These are phyloP conservation scores for Arthroderma sp. DNA, from an alignment of 2,329 filamentous ascomycete genomes.

Conservation along the genomic window DNA sequence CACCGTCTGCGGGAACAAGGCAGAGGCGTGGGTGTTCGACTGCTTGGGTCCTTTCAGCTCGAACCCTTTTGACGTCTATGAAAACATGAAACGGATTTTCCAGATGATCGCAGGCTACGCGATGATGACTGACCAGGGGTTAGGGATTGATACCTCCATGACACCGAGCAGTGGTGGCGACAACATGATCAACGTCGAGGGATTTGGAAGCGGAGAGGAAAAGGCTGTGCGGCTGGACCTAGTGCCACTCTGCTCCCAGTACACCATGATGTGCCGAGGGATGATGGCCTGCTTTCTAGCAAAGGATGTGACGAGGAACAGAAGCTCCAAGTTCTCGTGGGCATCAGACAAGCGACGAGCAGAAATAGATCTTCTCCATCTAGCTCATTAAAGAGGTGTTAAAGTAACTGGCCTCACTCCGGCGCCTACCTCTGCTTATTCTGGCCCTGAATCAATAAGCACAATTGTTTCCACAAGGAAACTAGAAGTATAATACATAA, in stretches of 20 bases:
- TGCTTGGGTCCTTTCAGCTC: slow-evolving; percentile 21
- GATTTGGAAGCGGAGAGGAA: neutral
- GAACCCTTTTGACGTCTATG: slow-evolving; percentile 16
- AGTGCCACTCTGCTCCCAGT: slow-evolving; percentile 1
- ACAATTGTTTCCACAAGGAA: no score
- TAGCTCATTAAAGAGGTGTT: slow-evolving; percentile 14
- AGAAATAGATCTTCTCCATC: slow-evolving; percentile 17
- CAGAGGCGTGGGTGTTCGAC: slow-evolving; percentile 24
- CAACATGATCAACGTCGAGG: neutral
- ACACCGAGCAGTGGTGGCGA: slow-evolving; percentile 6
- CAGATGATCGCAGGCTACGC: slow-evolving; percentile 15
- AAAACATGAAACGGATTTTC: slow-evolving; percentile 4
- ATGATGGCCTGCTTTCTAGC: slow-evolving; percentile 15
- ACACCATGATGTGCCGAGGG: slow-evolving; percentile 13
- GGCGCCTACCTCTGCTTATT: no score
- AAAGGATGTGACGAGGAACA: no score
- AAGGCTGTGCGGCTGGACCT: neutral
- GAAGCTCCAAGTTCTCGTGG: slow-evolving; percentile 23
- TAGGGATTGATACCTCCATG: slow-evolving; percentile 19
- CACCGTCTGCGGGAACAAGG: slow-evolving; percentile 12
- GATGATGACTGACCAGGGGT: slow-evolving; percentile 19
- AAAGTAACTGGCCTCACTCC: no score
- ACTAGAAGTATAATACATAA: no score
- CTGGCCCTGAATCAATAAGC: no score
- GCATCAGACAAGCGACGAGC: slow-evolving; percentile 15